Evolutionary conservation across 176 grass and related monocot genomes (phyloP), one percentile per base, ranked within the genome.

Genomic region (Secale cereale): DNA sequence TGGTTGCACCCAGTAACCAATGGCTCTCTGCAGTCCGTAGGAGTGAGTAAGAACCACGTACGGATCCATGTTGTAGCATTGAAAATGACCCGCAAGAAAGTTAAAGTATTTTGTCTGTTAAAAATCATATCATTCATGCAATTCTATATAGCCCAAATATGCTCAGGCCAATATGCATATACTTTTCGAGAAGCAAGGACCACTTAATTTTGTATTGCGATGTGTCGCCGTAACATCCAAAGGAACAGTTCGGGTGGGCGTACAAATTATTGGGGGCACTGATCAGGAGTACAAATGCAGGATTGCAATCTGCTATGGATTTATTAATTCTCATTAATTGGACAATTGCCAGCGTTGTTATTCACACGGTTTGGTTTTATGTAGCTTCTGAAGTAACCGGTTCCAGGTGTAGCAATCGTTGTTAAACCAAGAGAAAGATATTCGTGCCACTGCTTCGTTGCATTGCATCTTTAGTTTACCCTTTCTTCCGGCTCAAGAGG

Each of bases 201-300:
- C 41, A 13, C 41, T 45, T 62, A 74, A 0, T 56, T 74, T 79
- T 88, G 87, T 80, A 65, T 72, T 57, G 83, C 72, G 1, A 56
- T 19, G 19, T 72, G 83, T 82, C 64, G 72, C 37, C 82, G 71
- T 63, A 71, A n/a, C 77, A 60, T 52, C 77, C 69, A 48, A 39
- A 85, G 64, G 16, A 66, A 75, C 35, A 61, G 74, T 61, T 81
- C 7, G 36, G 59, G 59, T 62, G 61, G 82, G 76, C 25, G 74
- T 50, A 68, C 71, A 82, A 78, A 86, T 86, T 57, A 86, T 82
- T 8, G 72, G 64, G 12, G 43, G 39, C 14, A 48, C 15, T 6
- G 46, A 15, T 46, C 3, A 45, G 40, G 43, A 14, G 43, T 15
- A 46, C 14, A 15, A 46, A 46, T 12, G 43, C 13, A 46, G 43